Evolutionary conservation across 2,329 filamentous ascomycete genomes (phyloP).

Genomic region (Acarospora socialis): DNA sequence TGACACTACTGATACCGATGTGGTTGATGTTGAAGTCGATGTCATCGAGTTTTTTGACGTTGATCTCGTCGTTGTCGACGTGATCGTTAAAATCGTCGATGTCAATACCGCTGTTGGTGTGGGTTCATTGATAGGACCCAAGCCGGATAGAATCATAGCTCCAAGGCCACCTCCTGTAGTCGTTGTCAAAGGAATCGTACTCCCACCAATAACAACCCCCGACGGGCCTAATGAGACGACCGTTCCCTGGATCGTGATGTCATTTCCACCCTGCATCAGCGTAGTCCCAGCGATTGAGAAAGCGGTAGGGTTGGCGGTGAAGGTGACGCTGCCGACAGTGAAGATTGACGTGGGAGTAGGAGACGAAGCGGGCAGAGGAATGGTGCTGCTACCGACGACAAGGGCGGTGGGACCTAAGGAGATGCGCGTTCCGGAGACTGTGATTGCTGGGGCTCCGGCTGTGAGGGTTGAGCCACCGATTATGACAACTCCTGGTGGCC

Average conservation of each 20-base stretch:
- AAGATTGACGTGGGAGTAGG: constrained; percentile 1
- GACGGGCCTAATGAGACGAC: constrained; percentile 2
- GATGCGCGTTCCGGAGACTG: constrained; percentile 1
- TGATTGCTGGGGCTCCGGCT: constrained; percentile 2
- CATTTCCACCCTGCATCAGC: constrained; percentile 1
- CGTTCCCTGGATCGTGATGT: constrained; percentile 4
- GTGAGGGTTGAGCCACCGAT: constrained; percentile 1
- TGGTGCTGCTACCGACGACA: constrained; percentile 2
- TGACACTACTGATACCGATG: too few species aligned
- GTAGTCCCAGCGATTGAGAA: constrained; percentile 4
- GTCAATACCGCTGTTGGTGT: too few species aligned
- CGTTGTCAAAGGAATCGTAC: too few species aligned
- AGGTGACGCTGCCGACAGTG: constrained; percentile 1
- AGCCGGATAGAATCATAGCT: too few species aligned
- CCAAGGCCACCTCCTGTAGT: too few species aligned
- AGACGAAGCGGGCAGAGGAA: neutral
- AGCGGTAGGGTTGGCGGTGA: constrained; percentile 3
- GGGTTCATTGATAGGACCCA: too few species aligned
- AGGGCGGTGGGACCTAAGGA: constrained; percentile 1
- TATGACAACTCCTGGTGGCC: constrained; percentile 1
- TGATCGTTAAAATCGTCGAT: too few species aligned
- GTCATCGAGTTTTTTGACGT: too few species aligned
- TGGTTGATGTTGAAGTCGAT: too few species aligned
- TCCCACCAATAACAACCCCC: constrained; percentile 3
- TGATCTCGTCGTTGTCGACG: too few species aligned